phyloP scores from a whole-genome alignment of 164 flowering plant species.

The Akebia trifoliata region DNA sequence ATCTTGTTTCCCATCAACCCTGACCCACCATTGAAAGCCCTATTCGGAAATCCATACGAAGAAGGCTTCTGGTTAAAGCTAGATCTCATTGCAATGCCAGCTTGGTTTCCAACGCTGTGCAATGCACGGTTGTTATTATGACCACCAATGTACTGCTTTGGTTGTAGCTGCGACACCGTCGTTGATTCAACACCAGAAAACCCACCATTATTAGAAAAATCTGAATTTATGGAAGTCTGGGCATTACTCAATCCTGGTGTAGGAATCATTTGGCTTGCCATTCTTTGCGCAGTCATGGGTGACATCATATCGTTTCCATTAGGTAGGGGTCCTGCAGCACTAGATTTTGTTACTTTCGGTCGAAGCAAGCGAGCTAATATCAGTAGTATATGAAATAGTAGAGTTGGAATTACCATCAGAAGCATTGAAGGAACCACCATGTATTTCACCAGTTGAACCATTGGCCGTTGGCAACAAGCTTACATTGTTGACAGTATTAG shows the following conservation, averaged over 20 bases:
- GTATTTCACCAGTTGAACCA: conserved; percentile 38
- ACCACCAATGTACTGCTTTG: conserved; percentile 56
- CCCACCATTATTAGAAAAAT: conserved; percentile 47
- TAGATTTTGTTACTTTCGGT: conserved; percentile 5
- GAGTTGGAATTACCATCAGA: conserved; percentile 77
- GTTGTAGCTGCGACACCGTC: conserved; percentile 53
- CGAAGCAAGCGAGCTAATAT: neutral
- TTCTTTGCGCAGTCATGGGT: conserved; percentile 48
- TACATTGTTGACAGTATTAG: conserved; percentile 44
- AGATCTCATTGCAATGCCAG: conserved; percentile 64
- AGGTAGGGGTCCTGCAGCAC: conserved; percentile 51
- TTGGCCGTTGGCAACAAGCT: conserved; percentile 42
- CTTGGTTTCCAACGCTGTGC: conserved; percentile 67
- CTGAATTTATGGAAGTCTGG: conserved; percentile 50
- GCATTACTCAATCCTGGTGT: conserved; percentile 77
- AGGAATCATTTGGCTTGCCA: conserved; percentile 88
- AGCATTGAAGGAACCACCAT: conserved; percentile 43
- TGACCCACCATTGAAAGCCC: conserved; percentile 57
- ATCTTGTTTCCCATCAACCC: conserved; percentile 54
- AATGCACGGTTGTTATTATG: conserved; percentile 71
- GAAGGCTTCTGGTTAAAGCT: conserved; percentile 53
- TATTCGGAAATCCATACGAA: conserved; percentile 56
- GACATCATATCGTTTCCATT: conserved; percentile 58
- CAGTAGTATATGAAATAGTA: neutral
- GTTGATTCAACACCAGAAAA: conserved; percentile 62